A percentile compares a stretch with the other conserved stretches of the same genome.
Conservation (phyloP, 139 green algal genomes). For the Chara braunii region DNA sequence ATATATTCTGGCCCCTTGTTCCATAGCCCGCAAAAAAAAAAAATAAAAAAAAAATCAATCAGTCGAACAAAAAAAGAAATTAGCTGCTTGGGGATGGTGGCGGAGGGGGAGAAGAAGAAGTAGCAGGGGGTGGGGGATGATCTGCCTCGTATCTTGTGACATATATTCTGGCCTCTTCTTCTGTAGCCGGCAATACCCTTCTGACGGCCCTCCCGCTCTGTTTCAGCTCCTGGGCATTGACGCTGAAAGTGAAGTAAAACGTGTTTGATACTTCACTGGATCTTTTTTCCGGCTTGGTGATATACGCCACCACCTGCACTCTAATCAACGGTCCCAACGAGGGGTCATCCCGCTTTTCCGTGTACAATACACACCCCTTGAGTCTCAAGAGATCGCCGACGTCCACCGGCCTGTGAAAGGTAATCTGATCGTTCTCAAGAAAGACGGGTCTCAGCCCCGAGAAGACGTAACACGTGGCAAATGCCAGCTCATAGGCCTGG, state of each 20-base stretch:
- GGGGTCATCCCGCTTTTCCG: not conserved
- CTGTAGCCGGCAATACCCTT: slow-evolving; percentile 12
- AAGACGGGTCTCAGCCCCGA: slow-evolving; percentile 54
- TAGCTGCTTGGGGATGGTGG: no score
- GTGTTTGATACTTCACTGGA: slow-evolving; percentile 22
- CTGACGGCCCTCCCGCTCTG: not conserved
- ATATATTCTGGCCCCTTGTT: no score
- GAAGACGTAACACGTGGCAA: slow-evolving; percentile 71
- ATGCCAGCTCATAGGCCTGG: slow-evolving; percentile 75
- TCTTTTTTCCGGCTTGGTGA: slow-evolving; percentile 14
- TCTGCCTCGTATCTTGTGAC: slow-evolving; percentile 10
- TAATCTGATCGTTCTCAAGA: slow-evolving; percentile 49
- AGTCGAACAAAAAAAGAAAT: no score
- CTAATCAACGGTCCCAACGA: slow-evolving; percentile 10
- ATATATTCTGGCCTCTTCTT: slow-evolving; percentile 10
- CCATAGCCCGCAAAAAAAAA: no score
- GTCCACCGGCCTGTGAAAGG: slow-evolving; percentile 53
- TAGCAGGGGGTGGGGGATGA: no score
- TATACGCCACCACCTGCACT: slow-evolving; percentile 15
- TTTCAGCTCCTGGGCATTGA: not conserved
- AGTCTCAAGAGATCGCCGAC: slow-evolving; percentile 71
- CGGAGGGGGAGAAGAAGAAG: no score
- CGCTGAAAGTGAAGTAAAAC: slow-evolving; percentile 30
- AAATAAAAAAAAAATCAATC: no score
- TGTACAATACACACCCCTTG: slow-evolving; percentile 50